Conservation (phyloP, 768 basidiomycete species). For the Pulveroboletus sp. region DNA sequence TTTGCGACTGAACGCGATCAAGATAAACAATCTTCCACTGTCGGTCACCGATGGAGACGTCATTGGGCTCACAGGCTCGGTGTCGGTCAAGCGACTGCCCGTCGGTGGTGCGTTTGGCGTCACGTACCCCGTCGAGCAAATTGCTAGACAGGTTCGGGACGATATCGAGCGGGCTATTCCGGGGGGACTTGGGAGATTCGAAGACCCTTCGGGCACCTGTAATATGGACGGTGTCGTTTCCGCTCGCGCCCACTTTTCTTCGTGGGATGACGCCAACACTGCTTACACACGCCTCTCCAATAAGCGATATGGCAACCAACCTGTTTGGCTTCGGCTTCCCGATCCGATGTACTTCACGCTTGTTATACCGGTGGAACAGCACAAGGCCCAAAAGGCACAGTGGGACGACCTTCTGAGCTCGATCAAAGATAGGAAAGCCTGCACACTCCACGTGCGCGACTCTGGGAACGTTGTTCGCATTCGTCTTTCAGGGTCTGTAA, state of each 20-base stretch:
- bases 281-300: slow-evolving; percentile 35
- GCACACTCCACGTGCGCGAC: slow-evolving; percentile 30
- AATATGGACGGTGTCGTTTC: slow-evolving; percentile 30
- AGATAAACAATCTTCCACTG: slow-evolving; percentile 39
- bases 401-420: slow-evolving; percentile 44
- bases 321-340: slow-evolving; percentile 40
- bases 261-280: slow-evolving; percentile 44
- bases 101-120: slow-evolving; percentile 20
- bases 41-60: slow-evolving; percentile 23
- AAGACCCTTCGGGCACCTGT: slow-evolving; percentile 16
- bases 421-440: slow-evolving; percentile 35
- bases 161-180: slow-evolving; percentile 21
- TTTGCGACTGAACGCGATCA: slow-evolving; percentile 35
- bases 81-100: slow-evolving; percentile 22
- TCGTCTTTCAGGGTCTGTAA: slow-evolving; percentile 46
- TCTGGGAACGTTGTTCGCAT: slow-evolving; percentile 32
- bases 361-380: slow-evolving; percentile 44
- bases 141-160: slow-evolving; percentile 20
- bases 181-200: slow-evolving; percentile 23
- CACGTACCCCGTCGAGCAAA: slow-evolving; percentile 14
- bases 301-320: slow-evolving; percentile 30
- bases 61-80: slow-evolving; percentile 29
- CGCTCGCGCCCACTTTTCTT: slow-evolving; percentile 43
- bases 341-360: slow-evolving; percentile 49
- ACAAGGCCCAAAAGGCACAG: slow-evolving; percentile 43